A percentile compares a stretch with the other conserved stretches of the same genome.
phyloP scores from a whole-genome alignment of 1,139 yeast species.

The Yamadazyma membranifaciens region DNA sequence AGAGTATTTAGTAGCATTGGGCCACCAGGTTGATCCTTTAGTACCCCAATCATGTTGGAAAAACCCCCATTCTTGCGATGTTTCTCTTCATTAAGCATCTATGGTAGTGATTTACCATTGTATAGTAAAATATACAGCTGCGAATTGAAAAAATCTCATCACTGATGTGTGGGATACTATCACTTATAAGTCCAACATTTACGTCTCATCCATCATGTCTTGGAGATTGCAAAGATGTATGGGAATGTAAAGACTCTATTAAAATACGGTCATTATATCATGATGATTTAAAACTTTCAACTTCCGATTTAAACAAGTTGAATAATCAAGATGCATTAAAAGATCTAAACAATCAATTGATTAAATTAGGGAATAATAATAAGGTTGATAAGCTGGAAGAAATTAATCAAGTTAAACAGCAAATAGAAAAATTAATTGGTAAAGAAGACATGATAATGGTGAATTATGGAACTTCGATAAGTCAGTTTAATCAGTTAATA shows the following conservation, averaged over 20 bases:
- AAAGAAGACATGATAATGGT: slow-evolving; percentile 8
- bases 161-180: slow-evolving; percentile 25
- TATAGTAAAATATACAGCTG: background rate
- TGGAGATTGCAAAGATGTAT: slow-evolving; percentile 8
- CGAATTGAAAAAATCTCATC: slow-evolving; percentile 9
- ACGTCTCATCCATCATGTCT: slow-evolving; percentile 9
- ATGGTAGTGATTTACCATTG: background rate
- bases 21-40: slow-evolving; percentile 37
- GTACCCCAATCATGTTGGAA: slow-evolving; percentile 40
- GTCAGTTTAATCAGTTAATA: slow-evolving; percentile 27
- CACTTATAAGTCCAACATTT: slow-evolving; percentile 10
- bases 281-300: slow-evolving; percentile 19
- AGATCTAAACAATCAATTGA: slow-evolving; percentile 21
- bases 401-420: slow-evolving; percentile 15
- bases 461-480: background rate
- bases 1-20: slow-evolving; percentile 41
- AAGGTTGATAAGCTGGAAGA: slow-evolving; percentile 21
- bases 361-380: slow-evolving; percentile 29
- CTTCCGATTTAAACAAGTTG: slow-evolving; percentile 25
- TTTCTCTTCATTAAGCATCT: background rate
- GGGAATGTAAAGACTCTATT: slow-evolving; percentile 22
- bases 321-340: slow-evolving; percentile 24
- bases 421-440: slow-evolving; percentile 17
- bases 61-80: slow-evolving; percentile 44
- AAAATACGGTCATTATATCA: slow-evolving; percentile 16